These are phyloP conservation scores for Hyaloscypha finlandica DNA, from an alignment of 495 filamentous ascomycete genomes.

Conservation along the genomic window DNA sequence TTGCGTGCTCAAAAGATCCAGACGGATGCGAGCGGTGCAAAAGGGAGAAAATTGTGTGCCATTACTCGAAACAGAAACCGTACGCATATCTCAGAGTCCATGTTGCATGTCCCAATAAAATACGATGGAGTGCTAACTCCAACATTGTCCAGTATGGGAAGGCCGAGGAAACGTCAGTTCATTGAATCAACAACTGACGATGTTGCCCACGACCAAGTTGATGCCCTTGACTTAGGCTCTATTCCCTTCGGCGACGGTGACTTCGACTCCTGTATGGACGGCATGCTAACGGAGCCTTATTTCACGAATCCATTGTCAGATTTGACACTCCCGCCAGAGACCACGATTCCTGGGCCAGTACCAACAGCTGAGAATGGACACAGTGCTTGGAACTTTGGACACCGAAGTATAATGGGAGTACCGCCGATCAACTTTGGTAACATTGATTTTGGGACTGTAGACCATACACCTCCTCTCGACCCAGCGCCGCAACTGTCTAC, in stretches of 20 bases:
- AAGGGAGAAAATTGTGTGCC: conserved; percentile 53
- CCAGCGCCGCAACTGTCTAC: conserved; percentile 31
- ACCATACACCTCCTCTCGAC: conserved; percentile 19
- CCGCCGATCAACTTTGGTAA: conserved; percentile 33
- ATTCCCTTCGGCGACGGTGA: conserved; percentile 15
- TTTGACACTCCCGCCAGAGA: conserved; percentile 15
- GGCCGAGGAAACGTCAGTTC: conserved; percentile 57
- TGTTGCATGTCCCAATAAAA: background rate
- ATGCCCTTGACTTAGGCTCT: conserved; percentile 3
- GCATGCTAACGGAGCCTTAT: conserved; percentile 27
- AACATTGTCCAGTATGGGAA: conserved; percentile 46
- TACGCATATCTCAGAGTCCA: background rate
- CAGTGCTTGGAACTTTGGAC: conserved; percentile 24
- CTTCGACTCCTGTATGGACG: conserved; percentile 15
- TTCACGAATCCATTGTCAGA: conserved; percentile 19
- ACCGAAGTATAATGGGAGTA: conserved; percentile 11
- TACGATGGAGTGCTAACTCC: background rate
- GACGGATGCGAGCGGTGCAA: conserved; percentile 58
- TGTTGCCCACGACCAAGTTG: background rate
- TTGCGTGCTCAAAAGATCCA: conserved; percentile 60
- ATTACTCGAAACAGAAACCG: conserved; percentile 61
- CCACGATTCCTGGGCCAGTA: conserved; percentile 27
- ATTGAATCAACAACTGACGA: conserved; percentile 35
- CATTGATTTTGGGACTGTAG: conserved; percentile 23
- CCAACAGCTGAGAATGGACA: conserved; percentile 18